Conservation (phyloP, 805 yeast species). For the Huiozyma naganishii region DNA sequence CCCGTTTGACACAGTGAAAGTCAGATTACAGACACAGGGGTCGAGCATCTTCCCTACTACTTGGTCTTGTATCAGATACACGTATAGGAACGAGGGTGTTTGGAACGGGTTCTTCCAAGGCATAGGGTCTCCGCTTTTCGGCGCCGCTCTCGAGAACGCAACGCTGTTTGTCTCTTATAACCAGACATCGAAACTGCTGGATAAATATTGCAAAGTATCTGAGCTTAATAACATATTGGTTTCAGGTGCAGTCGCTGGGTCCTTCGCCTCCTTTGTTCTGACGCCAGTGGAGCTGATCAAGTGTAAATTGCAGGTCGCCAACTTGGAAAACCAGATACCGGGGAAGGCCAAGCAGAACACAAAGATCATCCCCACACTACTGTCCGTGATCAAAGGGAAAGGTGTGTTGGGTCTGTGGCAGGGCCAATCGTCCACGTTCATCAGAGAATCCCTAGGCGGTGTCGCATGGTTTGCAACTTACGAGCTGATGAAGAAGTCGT, state of each 20-base stretch:
- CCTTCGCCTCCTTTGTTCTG: constrained; percentile 68
- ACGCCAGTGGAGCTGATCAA: constrained; percentile 91
- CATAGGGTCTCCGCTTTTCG: constrained; percentile 68
- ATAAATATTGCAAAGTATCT: constrained; percentile 6
- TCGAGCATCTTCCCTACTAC: constrained; percentile 48
- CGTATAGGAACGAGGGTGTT: constrained; percentile 60
- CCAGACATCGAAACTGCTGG: constrained; percentile 32
- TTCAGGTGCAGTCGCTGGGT: constrained; percentile 78
- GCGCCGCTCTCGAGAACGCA: constrained; percentile 87
- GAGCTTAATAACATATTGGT: constrained; percentile 34
- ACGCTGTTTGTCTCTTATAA: constrained; percentile 62
- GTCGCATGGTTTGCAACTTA: constrained; percentile 92
- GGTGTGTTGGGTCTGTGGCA: constrained; percentile 77
- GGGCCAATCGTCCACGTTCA: constrained; percentile 72
- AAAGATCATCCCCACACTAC: constrained; percentile 30
- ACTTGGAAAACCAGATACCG: constrained; percentile 21
- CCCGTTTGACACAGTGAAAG: constrained; percentile 90
- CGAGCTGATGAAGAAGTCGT: constrained; percentile 40
- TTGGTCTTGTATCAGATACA: constrained; percentile 49
- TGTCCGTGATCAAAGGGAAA: constrained; percentile 32
- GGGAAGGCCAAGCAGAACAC: constrained; percentile 8
- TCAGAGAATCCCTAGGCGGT: constrained; percentile 82
- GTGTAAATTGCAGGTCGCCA: constrained; percentile 70
- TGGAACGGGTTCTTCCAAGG: constrained; percentile 67
- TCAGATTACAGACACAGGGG: constrained; percentile 72